phyloP scores from a whole-genome alignment of 2,329 filamentous ascomycete genomes.

The Xylaria arbuscula region DNA sequence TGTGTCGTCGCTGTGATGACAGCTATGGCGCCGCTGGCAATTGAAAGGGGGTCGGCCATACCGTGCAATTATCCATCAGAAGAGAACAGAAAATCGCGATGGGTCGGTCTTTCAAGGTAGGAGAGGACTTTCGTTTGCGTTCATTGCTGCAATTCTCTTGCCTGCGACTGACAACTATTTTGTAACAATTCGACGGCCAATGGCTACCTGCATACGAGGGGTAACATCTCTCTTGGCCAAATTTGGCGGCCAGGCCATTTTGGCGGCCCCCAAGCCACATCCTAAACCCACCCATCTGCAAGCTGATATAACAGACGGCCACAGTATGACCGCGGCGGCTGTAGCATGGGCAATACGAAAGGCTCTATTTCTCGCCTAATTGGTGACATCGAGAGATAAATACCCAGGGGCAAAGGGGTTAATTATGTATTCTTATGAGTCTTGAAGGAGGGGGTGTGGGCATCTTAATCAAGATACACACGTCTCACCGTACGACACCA shows the following conservation, averaged over 20 bases:
- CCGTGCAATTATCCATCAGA: background rate
- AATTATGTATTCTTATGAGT: no score
- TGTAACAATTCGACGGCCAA: background rate
- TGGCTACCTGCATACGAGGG: background rate
- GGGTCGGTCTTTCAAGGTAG: background rate
- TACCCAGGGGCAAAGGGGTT: no score
- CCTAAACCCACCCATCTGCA: background rate
- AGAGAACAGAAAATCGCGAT: background rate
- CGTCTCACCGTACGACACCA: background rate
- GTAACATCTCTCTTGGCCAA: background rate
- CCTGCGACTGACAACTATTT: no score
- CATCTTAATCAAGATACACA: background rate
- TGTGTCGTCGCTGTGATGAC: conserved; percentile 2
- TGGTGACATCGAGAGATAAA: no score
- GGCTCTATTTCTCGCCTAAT: background rate
- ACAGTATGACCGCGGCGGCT: background rate
- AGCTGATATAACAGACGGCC: background rate
- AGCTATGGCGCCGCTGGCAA: conserved; percentile 1
- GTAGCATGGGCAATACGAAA: no score
- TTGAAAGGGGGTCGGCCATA: conserved; percentile 9
- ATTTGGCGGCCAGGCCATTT: background rate
- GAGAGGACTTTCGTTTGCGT: background rate
- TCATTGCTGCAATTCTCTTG: no score
- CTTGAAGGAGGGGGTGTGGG: no score
- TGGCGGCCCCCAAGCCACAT: conserved; percentile 11